Evolutionary conservation across 805 yeast genomes (phyloP).

Genomic region (Candida arabinofermentans): DNA sequence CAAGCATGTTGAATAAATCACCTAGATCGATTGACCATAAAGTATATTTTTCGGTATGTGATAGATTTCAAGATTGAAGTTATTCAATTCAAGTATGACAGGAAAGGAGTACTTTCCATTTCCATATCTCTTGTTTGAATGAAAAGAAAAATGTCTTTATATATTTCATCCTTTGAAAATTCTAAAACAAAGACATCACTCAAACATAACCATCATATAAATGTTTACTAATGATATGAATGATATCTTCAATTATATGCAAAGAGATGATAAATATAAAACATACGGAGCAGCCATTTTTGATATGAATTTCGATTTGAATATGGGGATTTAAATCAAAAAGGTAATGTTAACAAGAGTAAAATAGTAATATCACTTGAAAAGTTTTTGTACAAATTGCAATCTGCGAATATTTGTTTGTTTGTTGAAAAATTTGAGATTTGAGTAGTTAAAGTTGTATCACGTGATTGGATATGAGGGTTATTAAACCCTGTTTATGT

Average conservation of each 20-base stretch:
- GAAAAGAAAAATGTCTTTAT: conserved; percentile 6
- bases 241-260: background rate
- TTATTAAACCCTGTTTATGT: conserved; percentile 1
- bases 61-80: background rate
- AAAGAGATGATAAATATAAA: conserved; percentile 5
- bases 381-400: background rate
- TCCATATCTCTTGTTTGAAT: background rate
- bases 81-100: background rate
- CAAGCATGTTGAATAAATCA: background rate
- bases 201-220: too few species aligned
- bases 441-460: background rate
- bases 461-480: background rate
- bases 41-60: background rate
- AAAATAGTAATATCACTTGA: too few species aligned
- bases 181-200: background rate
- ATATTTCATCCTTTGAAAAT: conserved; percentile 2
- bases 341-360: too few species aligned
- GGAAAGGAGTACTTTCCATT: background rate
- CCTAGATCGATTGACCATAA: background rate
- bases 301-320: conserved; percentile 3
- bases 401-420: too few species aligned
- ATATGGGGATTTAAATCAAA: too few species aligned
- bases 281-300: conserved; percentile 31
- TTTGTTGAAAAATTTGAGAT: background rate
- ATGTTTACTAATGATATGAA: too few species aligned